These are phyloP conservation scores for Carallia brachiata DNA, from an alignment of 345 rosid genomes.

Conservation along the genomic window DNA sequence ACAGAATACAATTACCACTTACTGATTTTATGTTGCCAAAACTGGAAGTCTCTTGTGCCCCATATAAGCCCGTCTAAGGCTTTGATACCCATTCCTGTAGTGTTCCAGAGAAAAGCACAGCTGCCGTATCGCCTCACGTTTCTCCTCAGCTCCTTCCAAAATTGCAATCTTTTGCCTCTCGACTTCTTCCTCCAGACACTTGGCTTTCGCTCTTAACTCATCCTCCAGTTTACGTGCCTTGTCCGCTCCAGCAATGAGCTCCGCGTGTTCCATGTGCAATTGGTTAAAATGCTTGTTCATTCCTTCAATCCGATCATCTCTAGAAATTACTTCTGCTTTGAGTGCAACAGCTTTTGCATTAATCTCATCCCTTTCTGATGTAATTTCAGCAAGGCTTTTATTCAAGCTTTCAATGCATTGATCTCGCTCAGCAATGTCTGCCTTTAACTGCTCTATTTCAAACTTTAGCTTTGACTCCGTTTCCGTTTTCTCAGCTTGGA, in stretches of 20 bases:
- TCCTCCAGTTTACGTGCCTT: slow-evolving; percentile 29
- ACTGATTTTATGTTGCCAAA: slow-evolving; percentile 14
- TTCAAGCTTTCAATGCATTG: slow-evolving; percentile 35
- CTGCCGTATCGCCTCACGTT: slow-evolving; percentile 35
- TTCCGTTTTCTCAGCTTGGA: slow-evolving; percentile 40
- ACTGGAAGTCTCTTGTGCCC: slow-evolving; percentile 28
- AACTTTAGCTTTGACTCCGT: slow-evolving; percentile 31
- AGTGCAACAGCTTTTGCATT: slow-evolving; percentile 38
- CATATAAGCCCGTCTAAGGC: slow-evolving; percentile 14
- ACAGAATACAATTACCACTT: background rate
- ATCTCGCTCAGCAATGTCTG: slow-evolving; percentile 35
- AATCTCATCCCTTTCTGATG: slow-evolving; percentile 51
- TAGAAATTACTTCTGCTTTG: slow-evolving; percentile 43
- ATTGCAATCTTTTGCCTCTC: slow-evolving; percentile 22
- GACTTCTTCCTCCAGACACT: slow-evolving; percentile 52
- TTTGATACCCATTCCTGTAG: slow-evolving; percentile 26
- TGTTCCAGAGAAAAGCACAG: slow-evolving; percentile 30
- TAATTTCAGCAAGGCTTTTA: slow-evolving; percentile 40
- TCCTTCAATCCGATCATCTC: slow-evolving; percentile 39
- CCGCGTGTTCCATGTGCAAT: slow-evolving; percentile 26
- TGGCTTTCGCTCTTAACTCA: slow-evolving; percentile 36
- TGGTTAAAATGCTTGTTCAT: slow-evolving; percentile 45
- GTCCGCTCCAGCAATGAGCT: slow-evolving; percentile 37
- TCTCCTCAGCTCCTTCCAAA: slow-evolving; percentile 29
- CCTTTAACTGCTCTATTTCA: slow-evolving; percentile 40